phyloP scores from a whole-genome alignment of 1,139 yeast species.

The Barnettozyma hawaiiensis region DNA sequence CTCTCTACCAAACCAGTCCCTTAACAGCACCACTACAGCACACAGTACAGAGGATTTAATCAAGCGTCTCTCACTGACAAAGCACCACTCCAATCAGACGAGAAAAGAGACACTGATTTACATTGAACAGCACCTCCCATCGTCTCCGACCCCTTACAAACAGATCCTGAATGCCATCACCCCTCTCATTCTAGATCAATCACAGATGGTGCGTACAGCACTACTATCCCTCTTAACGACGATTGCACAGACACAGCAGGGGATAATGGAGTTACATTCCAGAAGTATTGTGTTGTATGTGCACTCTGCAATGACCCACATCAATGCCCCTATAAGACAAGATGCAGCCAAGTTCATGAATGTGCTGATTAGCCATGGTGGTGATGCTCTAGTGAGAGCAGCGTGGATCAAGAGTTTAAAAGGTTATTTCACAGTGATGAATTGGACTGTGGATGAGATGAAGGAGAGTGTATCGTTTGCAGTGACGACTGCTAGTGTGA shows the following conservation, averaged over 20 bases:
- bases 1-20: conserved; percentile 50
- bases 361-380: conserved; percentile 43
- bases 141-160: conserved; percentile 49
- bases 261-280: conserved; percentile 62
- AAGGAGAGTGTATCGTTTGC: conserved; percentile 43
- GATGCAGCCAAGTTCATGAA: conserved; percentile 58
- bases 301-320: conserved; percentile 95
- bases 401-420: conserved; percentile 56
- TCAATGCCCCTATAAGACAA: conserved; percentile 57
- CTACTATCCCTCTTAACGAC: conserved; percentile 48
- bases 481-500: conserved; percentile 39
- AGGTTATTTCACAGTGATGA: conserved; percentile 51
- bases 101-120: conserved; percentile 65
- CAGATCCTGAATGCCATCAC: conserved; percentile 51
- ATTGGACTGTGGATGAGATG: conserved; percentile 50
- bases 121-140: conserved; percentile 43
- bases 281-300: conserved; percentile 64
- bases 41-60: conserved; percentile 42
- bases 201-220: conserved; percentile 59
- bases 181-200: conserved; percentile 56
- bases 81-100: conserved; percentile 71
- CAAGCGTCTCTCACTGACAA: conserved; percentile 59
- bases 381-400: conserved; percentile 46
- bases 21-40: conserved; percentile 1
- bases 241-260: conserved; percentile 46